A percentile compares a stretch with the other conserved stretches of the same genome.
Conservation (phyloP, 495 filamentous ascomycete genomes). For the Penicillium crystallinum region DNA sequence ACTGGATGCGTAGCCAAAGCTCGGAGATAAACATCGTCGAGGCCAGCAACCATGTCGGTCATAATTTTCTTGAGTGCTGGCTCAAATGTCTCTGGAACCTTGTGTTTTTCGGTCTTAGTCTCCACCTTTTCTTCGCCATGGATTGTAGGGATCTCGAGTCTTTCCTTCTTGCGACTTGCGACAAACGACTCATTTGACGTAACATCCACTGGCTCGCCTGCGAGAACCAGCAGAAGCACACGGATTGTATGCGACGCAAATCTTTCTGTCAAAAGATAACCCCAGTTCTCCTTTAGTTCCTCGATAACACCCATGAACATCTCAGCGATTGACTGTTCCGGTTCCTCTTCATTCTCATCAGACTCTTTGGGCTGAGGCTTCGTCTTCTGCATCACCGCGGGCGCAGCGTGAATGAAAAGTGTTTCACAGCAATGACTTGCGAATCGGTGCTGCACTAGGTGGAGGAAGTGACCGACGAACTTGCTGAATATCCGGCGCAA, state of each 20-base stretch:
- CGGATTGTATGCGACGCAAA: slow-evolving; percentile 90
- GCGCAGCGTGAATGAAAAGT: slow-evolving; percentile 76
- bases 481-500: slow-evolving; percentile 79
- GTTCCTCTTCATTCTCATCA: slow-evolving; percentile 28
- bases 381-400: slow-evolving; percentile 61
- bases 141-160: slow-evolving; percentile 48
- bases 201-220: slow-evolving; percentile 69
- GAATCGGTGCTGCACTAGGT: slow-evolving; percentile 89
- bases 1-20: slow-evolving; percentile 80
- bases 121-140: slow-evolving; percentile 32
- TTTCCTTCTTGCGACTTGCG: slow-evolving; percentile 86
- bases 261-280: slow-evolving; percentile 76
- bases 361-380: slow-evolving; percentile 40
- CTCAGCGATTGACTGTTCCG: slow-evolving; percentile 66
- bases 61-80: slow-evolving; percentile 74
- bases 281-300: slow-evolving; percentile 77
- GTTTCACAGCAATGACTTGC: slow-evolving; percentile 96
- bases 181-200: slow-evolving; percentile 61
- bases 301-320: slow-evolving; percentile 76
- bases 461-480: slow-evolving; percentile 83
- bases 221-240: slow-evolving; percentile 77
- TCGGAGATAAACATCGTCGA: slow-evolving; percentile 69
- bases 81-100: slow-evolving; percentile 74
- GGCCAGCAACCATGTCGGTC: slow-evolving; percentile 57
- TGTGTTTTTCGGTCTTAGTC: slow-evolving; percentile 33